Evolutionary conservation across 2,329 filamentous ascomycete genomes (phyloP).

Genomic region (Camptophora hylomeconis): DNA sequence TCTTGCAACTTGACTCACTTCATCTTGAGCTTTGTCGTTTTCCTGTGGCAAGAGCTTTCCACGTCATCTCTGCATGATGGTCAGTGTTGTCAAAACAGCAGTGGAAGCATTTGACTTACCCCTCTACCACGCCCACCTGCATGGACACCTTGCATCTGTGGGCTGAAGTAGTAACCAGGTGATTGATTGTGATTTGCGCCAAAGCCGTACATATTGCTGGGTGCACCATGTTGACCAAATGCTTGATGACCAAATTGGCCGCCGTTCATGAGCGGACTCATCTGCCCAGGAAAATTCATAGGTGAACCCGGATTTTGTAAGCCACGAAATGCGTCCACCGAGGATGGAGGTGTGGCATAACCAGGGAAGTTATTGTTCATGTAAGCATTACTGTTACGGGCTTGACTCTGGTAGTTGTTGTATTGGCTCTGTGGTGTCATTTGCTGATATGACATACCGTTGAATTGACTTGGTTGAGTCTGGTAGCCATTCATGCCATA

Average conservation of each 20-base stretch:
- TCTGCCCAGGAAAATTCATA: conserved; percentile 23
- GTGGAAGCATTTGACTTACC: conserved; percentile 8
- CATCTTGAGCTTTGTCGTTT: no score
- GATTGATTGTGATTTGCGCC: conserved; percentile 37
- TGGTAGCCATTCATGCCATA: conserved; percentile 25
- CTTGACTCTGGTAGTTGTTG: conserved; percentile 39
- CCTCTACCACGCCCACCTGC: conserved; percentile 40
- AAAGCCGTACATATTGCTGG: conserved; percentile 38
- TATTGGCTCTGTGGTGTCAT: conserved; percentile 42
- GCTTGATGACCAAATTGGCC: conserved; percentile 28
- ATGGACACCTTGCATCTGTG: conserved; percentile 28
- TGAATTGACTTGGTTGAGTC: conserved; percentile 22
- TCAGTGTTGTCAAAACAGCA: not conserved
- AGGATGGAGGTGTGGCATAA: conserved; percentile 28
- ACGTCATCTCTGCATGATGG: conserved; percentile 3
- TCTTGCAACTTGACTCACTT: no score
- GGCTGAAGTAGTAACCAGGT: conserved; percentile 23
- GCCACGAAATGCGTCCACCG: conserved; percentile 27
- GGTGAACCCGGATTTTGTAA: conserved; percentile 27
- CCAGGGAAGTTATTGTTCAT: conserved; percentile 31
- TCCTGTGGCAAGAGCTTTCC: no score
- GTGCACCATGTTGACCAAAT: conserved; percentile 33
- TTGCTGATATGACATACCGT: conserved; percentile 27
- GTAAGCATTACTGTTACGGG: conserved; percentile 31
- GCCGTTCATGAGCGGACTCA: conserved; percentile 33